phyloP scores from a whole-genome alignment of 2,329 filamentous ascomycete genomes.

The Beauveria sp. region DNA sequence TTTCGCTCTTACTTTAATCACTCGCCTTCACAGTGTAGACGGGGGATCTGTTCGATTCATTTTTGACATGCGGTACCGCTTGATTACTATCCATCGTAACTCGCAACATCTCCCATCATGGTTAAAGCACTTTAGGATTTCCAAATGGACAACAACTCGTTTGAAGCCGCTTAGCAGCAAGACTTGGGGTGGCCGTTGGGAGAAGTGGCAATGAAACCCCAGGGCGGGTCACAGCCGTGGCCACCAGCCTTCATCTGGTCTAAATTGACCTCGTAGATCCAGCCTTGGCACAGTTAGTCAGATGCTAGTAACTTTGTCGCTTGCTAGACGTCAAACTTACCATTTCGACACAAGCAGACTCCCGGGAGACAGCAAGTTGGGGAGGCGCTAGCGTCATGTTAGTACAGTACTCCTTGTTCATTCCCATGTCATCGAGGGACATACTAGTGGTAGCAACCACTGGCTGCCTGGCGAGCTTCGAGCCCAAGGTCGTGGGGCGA shows the following conservation, averaged over 20 bases:
- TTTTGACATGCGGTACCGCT: too few relatives aligned
- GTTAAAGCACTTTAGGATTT: too few relatives aligned
- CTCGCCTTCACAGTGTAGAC: too few relatives aligned
- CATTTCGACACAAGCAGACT: not conserved
- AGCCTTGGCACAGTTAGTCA: not conserved
- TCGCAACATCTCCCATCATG: too few relatives aligned
- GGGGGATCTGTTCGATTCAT: too few relatives aligned
- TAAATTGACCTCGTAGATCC: not conserved
- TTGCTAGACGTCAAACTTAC: not conserved
- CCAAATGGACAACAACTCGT: not conserved
- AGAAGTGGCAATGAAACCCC: not conserved
- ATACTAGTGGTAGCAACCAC: not conserved
- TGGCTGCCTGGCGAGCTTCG: not conserved
- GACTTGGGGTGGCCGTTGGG: not conserved
- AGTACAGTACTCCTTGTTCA: not conserved
- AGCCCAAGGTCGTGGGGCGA: not conserved
- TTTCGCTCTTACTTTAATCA: too few relatives aligned
- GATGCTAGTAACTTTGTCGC: not conserved
- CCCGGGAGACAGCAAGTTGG: not conserved
- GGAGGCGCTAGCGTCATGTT: not conserved
- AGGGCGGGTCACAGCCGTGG: slow-evolving; percentile 1
- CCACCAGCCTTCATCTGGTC: not conserved
- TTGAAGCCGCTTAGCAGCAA: not conserved
- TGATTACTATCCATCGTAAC: too few relatives aligned
- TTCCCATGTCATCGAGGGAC: not conserved